These are phyloP conservation scores for Myrica gale DNA, from an alignment of 306 rosid genomes.

Conservation along the genomic window DNA sequence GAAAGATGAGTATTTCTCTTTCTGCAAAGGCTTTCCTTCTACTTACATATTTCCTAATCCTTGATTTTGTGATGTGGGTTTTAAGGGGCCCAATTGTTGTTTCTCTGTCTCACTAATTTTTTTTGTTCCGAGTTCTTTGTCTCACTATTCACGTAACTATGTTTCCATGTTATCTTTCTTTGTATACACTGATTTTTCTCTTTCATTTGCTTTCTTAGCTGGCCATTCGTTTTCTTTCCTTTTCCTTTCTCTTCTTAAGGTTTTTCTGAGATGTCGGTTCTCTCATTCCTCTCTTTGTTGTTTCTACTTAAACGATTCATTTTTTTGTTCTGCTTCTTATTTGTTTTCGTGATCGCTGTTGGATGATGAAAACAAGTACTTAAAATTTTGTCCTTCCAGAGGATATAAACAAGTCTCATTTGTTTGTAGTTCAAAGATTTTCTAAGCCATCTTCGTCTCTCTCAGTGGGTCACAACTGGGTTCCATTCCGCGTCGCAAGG, in stretches of 20 bases:
- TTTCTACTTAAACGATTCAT: conserved; percentile 9
- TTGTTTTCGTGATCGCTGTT: not conserved
- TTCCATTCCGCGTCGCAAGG: conserved; percentile 13
- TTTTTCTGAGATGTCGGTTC: conserved; percentile 20
- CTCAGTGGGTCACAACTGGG: conserved; percentile 6
- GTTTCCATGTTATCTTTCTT: not conserved
- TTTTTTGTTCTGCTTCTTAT: conserved; percentile 6
- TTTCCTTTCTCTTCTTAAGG: conserved; percentile 11
- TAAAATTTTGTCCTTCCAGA: not conserved
- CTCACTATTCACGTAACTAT: conserved; percentile 26
- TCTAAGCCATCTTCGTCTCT: conserved; percentile 7
- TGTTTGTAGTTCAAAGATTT: conserved; percentile 12
- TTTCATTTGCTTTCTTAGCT: conserved; percentile 31
- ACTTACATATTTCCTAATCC: not conserved
- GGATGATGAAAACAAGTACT: conserved; percentile 11
- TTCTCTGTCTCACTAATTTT: conserved; percentile 12
- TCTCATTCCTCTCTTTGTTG: conserved; percentile 20
- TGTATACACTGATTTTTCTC: conserved; percentile 25
- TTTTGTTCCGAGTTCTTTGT: not conserved
- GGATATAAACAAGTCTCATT: conserved; percentile 7
- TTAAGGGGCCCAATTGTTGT: not conserved
- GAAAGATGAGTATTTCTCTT: not conserved
- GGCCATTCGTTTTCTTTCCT: conserved; percentile 34
- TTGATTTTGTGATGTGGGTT: conserved; percentile 25
- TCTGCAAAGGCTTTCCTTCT: not conserved